Evolutionary conservation across 352 stramenopile species (phyloP).

Genomic region (Phytophthora fragariaefolia): DNA sequence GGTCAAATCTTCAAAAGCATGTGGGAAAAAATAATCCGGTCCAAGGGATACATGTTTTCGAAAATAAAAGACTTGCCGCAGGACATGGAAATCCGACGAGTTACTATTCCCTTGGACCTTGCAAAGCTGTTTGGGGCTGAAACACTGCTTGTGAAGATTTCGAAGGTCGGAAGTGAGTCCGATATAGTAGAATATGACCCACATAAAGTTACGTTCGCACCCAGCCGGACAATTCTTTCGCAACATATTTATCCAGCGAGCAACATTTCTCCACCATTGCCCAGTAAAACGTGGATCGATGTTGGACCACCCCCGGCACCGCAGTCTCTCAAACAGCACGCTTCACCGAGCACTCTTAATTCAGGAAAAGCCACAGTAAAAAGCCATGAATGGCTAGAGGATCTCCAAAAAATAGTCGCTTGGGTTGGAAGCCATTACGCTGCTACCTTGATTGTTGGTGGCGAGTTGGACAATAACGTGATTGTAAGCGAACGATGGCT

Average conservation of each 20-base stretch:
- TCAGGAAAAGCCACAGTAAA: conserved; percentile 36
- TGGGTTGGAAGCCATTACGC: conserved; percentile 76
- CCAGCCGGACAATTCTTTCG: conserved; percentile 59
- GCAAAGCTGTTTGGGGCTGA: conserved; percentile 54
- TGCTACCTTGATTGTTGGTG: conserved; percentile 56
- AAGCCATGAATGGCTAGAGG: conserved; percentile 55
- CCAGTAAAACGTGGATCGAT: conserved; percentile 5
- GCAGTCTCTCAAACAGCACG: conserved; percentile 11
- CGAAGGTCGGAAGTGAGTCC: conserved; percentile 17
- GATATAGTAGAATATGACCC: conserved; percentile 31
- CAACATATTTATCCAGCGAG: conserved; percentile 61
- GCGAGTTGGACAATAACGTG: conserved; percentile 15
- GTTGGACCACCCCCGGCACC: conserved; percentile 13
- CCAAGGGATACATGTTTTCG: conserved; percentile 31
- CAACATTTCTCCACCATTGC: not conserved
- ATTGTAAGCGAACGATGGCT: conserved; percentile 54
- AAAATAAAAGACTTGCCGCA: conserved; percentile 43
- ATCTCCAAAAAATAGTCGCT: conserved; percentile 68
- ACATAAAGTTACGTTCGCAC: conserved; percentile 43
- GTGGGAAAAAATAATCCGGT: conserved; percentile 46
- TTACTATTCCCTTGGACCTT: conserved; percentile 53
- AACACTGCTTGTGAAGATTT: conserved; percentile 46
- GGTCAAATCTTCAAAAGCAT: conserved; percentile 42
- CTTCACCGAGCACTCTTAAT: not conserved
- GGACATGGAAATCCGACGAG: conserved; percentile 37